phyloP scores from a whole-genome alignment of 352 stramenopile genomes.

The Pythium volutum region DNA sequence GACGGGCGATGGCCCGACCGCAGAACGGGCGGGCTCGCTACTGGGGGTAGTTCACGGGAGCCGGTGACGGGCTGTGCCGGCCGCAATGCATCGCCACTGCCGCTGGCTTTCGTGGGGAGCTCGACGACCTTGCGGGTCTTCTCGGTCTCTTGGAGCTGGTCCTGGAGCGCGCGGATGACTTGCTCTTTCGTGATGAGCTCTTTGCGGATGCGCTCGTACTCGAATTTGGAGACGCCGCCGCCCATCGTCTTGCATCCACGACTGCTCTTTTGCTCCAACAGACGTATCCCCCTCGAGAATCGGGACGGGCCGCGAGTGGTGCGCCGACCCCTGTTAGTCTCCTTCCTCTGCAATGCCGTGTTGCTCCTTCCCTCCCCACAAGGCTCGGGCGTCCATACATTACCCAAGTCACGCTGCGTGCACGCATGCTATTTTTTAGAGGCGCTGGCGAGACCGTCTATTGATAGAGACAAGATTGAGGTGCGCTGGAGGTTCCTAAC shows the following conservation, averaged over 20 bases:
- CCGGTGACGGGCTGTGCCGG: not conserved
- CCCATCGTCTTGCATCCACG: slow-evolving; percentile 38
- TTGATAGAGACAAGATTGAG: no score
- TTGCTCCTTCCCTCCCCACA: no score
- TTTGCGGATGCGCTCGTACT: slow-evolving; percentile 72
- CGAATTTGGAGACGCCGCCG: slow-evolving; percentile 63
- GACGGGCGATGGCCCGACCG: slow-evolving; percentile 27
- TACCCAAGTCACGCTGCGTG: no score
- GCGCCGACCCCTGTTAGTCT: no score
- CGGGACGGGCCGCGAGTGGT: no score
- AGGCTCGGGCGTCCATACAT: not conserved
- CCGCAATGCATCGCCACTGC: no score
- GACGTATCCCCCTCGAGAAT: no score
- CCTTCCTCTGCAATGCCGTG: no score
- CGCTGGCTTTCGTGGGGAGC: not conserved
- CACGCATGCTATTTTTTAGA: no score
- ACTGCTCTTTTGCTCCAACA: not conserved
- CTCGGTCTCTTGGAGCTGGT: slow-evolving; percentile 40
- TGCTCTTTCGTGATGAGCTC: slow-evolving; percentile 69
- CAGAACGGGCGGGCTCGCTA: not conserved
- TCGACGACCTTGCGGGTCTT: not conserved
- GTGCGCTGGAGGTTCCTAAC: not conserved
- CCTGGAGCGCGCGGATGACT: slow-evolving; percentile 60
- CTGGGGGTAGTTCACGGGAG: no score
- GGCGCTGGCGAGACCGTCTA: no score